phyloP scores from a whole-genome alignment of 257 asterid species.

The Forsythia suspensa region DNA sequence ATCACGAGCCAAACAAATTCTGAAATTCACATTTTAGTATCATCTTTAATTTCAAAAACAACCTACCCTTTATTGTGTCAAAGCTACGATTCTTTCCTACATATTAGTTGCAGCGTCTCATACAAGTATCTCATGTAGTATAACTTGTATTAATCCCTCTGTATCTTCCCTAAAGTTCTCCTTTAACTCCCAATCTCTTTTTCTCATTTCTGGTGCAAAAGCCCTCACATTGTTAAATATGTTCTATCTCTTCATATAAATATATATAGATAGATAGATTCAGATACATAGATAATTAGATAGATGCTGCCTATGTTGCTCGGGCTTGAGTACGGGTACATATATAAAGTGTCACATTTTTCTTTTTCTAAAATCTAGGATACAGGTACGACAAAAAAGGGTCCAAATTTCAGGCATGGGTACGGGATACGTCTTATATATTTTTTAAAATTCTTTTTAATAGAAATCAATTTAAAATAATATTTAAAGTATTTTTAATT shows the following conservation, averaged over 20 bases:
- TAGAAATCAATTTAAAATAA: no score
- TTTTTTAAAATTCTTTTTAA: no score
- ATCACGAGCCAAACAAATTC: neutral
- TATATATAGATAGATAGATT: no score
- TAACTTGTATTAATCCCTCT: neutral
- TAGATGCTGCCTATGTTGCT: neutral
- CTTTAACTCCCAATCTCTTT: neutral
- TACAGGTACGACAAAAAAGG: no score
- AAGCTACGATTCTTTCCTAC: neutral
- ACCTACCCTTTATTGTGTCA: neutral
- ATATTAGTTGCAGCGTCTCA: neutral
- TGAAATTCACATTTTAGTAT: neutral
- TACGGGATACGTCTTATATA: no score
- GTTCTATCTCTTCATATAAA: neutral
- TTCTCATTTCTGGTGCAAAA: no score
- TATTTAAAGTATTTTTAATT: no score
- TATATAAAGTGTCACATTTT: no score
- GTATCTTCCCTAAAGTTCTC: neutral
- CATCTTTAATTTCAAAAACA: neutral
- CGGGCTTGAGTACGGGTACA: no score
- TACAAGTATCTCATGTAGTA: neutral
- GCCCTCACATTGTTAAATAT: neutral
- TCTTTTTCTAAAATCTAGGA: no score
- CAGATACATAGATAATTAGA: neutral
- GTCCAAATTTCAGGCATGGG: no score